A percentile compares a stretch with the other conserved stretches of the same genome.
Conservation (phyloP, 441 rosid genomes). For the Croton setiger region DNA sequence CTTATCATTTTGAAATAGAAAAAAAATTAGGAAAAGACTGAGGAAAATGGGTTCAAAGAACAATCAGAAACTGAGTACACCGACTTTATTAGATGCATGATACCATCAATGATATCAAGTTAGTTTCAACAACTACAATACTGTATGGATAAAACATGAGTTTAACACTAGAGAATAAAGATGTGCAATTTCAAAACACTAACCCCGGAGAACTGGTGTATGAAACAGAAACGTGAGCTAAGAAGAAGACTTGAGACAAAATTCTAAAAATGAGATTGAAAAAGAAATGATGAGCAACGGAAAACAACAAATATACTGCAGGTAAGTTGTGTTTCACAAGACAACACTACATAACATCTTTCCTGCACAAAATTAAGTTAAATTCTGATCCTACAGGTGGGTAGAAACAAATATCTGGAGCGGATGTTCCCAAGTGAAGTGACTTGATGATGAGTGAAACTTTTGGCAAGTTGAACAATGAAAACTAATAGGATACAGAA, state of each 20-base stretch:
- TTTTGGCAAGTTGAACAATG: neutral
- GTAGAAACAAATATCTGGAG: neutral
- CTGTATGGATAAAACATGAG: neutral
- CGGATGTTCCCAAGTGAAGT: neutral
- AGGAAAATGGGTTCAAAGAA: conserved; percentile 14
- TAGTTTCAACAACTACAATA: neutral
- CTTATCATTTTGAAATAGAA: neutral
- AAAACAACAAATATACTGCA: neutral
- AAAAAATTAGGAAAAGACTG: neutral
- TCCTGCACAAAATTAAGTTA: neutral
- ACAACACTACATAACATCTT: neutral
- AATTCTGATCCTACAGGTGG: neutral
- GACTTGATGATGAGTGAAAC: neutral
- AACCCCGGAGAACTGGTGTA: neutral
- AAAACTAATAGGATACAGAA: neutral
- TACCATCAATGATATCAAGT: neutral
- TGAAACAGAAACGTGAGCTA: neutral
- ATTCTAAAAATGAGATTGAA: neutral
- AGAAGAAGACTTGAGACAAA: neutral
- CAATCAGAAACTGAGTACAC: conserved; percentile 1
- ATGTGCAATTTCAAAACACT: neutral
- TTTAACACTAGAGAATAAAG: neutral
- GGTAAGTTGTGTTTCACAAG: neutral
- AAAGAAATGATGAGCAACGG: neutral
- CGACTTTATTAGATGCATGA: conserved; percentile 1